These are phyloP conservation scores for Crinitomyces ghanaensis DNA, from an alignment of 805 yeast species.

Conservation along the genomic window DNA sequence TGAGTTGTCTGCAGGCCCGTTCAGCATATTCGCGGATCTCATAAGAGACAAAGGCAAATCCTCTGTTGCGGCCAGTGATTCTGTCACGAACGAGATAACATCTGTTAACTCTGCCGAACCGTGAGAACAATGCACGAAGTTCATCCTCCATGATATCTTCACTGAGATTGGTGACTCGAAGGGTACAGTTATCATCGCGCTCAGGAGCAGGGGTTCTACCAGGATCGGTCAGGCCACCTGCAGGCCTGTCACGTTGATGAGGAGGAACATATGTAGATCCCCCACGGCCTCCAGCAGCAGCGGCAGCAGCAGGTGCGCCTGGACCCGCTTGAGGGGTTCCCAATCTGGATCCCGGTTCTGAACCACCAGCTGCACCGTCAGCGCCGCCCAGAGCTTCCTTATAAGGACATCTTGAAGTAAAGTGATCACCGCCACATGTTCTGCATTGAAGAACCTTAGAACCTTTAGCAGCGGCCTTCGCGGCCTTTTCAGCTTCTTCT, in stretches of 20 bases:
- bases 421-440: conserved; percentile 88
- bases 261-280: conserved; percentile 46
- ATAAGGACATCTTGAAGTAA: conserved; percentile 91
- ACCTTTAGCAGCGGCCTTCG: conserved; percentile 33
- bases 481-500: conserved; percentile 49
- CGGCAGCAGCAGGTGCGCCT: conserved; percentile 33
- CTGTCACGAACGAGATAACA: conserved; percentile 79
- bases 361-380: conserved; percentile 29
- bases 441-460: conserved; percentile 59
- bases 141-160: conserved; percentile 72
- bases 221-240: conserved; percentile 29
- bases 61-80: conserved; percentile 89
- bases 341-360: conserved; percentile 22
- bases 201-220: conserved; percentile 35
- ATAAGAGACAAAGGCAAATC: conserved; percentile 84
- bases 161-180: conserved; percentile 86
- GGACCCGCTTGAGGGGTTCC: conserved; percentile 11
- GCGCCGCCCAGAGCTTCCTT: conserved; percentile 68
- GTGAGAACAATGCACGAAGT: conserved; percentile 59
- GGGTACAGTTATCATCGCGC: conserved; percentile 77
- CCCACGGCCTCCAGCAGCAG: conserved; percentile 26
- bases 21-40: conserved; percentile 54
- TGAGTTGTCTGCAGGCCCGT: conserved; percentile 58
- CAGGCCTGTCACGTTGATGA: conserved; percentile 38
- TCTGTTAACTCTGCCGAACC: conserved; percentile 61